Base-by-base conservation (phyloP, 805 yeast genomes). In the Starmerella khaoyaiensis region DNA sequence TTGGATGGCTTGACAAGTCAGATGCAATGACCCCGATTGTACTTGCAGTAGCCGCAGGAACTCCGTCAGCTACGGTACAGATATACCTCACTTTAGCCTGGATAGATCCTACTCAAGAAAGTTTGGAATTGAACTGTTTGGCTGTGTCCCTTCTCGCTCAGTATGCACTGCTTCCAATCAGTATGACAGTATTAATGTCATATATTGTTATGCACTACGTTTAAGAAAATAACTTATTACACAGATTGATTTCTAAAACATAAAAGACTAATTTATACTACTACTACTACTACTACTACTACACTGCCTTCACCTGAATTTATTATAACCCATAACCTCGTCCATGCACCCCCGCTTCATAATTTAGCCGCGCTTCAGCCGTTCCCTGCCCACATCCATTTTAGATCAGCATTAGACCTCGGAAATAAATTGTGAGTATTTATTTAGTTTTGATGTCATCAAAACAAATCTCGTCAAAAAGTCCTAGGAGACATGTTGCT, bases 71-170 rank as follows among this genome's bases (percentile, higher is more conserved):
- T 0, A 87, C 96, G 0, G 68, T 90, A 0, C 76, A 83, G 51
- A 76, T 87, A 12, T 87, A 84, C 57, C 68, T 86, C 47, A 86
- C 97, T 2, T 87, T 94, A 2, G 75, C 82, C 52, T 75, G 86
- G 1, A 28, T 47, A 2, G 50, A 48, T 22, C 72, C 78, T 5
- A 65, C 61, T 4, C 66, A 65, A 3, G 59, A 61, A 2, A 67
- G 63, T 31, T 32, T 56, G 12, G 60, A 84, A 56, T 75, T 87
- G 76, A 94, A 87, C 55, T 79, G 93, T 54, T 65, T 83, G 35
- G 90, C 95, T 0, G 64, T 83, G 21, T 67, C 72, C 21, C 65
- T 86, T 45, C 71, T 87, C 52, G 65, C 69, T 15, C 94, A 83
- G 54, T 87, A 87, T 53, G 63, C 76, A 1, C 48, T 74, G 4